phyloP scores from a whole-genome alignment of 306 rosid species.

The Vigna nakashimae region DNA sequence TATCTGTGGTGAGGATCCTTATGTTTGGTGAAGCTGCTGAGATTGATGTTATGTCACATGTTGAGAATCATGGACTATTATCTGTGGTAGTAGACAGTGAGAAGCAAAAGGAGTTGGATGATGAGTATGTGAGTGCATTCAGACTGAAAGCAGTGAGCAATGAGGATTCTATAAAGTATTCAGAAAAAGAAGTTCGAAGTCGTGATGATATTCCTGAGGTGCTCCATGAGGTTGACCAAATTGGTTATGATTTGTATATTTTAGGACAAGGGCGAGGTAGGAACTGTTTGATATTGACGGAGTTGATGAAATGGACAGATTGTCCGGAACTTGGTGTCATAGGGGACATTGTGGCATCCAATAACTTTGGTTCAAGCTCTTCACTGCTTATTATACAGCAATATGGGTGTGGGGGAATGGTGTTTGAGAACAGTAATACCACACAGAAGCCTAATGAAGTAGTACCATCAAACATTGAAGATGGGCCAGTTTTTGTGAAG shows the following conservation, averaged over 20 bases:
- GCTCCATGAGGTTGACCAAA: conserved; percentile 42
- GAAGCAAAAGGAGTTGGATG: conserved; percentile 48
- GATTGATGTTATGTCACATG: background rate
- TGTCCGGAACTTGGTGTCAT: conserved; percentile 62
- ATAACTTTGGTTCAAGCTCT: conserved; percentile 45
- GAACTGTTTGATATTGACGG: conserved; percentile 21
- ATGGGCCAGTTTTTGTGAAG: background rate
- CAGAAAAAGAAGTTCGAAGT: conserved; percentile 41
- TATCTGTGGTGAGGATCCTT: conserved; percentile 53
- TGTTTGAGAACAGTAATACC: conserved; percentile 10
- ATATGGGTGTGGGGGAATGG: conserved; percentile 47
- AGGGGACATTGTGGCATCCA: conserved; percentile 60
- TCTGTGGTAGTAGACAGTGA: conserved; percentile 16
- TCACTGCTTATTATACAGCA: conserved; percentile 47
- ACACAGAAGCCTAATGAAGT: background rate
- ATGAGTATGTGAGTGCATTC: conserved; percentile 53
- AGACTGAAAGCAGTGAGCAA: conserved; percentile 36
- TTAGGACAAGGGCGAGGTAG: conserved; percentile 54
- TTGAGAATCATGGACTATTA: conserved; percentile 7
- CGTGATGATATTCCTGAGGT: conserved; percentile 41
- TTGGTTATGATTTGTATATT: conserved; percentile 52
- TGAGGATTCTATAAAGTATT: conserved; percentile 40
- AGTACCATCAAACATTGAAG: background rate
- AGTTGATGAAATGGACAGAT: conserved; percentile 50
- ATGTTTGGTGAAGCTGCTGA: conserved; percentile 39